Base-by-base conservation (phyloP, 495 filamentous ascomycete species). In the Paragyromitra xinjiangensis region DNA sequence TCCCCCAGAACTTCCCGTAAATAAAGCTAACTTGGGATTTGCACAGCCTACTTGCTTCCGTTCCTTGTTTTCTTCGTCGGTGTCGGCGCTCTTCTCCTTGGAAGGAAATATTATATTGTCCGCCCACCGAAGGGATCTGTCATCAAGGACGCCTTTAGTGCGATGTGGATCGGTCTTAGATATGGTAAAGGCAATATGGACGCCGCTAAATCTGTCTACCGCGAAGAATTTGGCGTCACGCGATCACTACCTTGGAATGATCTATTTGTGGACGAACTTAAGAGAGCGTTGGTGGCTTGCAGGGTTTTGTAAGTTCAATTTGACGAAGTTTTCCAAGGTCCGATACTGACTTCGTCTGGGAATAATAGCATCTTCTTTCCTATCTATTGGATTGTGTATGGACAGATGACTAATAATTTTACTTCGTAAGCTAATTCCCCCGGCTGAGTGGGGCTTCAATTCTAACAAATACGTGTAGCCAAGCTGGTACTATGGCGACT, bases 11-110 rank as follows among this genome's bases (percentile, higher is more conserved):
- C 42, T 53, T 66, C 39, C 22, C 2, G 16, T 12, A 3, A 40
- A 56, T 14, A 5, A 45, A 42, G 12, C 44, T 61, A 11, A 74
- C 78, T 85, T 90, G 37, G 91, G 89, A 93, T 91, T 87, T 94
- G 90, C 90, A 87, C 87, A 4, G 90, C 89, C n/a, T 94, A 90
- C 83, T 84, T 94, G 59, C 88, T 95, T 44, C 90, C 91, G 50
- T 86, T 88, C 48, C 85, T 87, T 80, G 87, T 89, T 84, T 91
- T 91, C 82, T 79, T 85, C 51, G 82, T 88, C 44, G 89, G 88
- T 56, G 85, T 89, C 51, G 53, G 82, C 12, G 84, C 88, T 6
- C 83, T 92, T 22, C 64, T 90, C 9, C 67, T 87, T 19, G 88
- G 90, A 40, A 84, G 87, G 73, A 90, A 88, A 81, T 83, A 77